Evolutionary conservation across 2,329 filamentous ascomycete genomes (phyloP).

Genomic region (Aspergillus calidoustus): DNA sequence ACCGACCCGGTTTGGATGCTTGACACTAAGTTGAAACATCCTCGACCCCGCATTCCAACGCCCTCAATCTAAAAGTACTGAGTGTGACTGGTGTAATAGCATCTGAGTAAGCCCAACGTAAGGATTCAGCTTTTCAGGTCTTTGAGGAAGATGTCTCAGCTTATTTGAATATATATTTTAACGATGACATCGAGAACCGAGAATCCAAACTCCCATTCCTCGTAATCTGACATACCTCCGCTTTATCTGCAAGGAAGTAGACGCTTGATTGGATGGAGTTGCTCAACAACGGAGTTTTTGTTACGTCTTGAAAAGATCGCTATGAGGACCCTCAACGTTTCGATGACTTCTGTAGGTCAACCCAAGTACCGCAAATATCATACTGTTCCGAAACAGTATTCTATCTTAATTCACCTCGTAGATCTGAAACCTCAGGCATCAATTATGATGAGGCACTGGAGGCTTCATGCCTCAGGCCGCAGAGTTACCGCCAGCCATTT

Average conservation of each 20-base stretch:
- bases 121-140: not conserved
- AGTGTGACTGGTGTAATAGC: not conserved
- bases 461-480: not conserved
- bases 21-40: constrained; percentile 24
- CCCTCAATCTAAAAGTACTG: constrained; percentile 13
- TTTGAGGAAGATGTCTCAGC: not conserved
- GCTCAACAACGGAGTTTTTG: no score
- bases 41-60: constrained; percentile 27
- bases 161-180: not conserved
- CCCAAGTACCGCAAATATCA: no score
- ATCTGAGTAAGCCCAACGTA: not conserved
- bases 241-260: no score
- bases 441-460: not conserved
- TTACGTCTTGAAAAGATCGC: no score
- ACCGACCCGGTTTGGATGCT: constrained; percentile 16
- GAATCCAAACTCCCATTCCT: no score
- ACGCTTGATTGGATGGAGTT: no score
- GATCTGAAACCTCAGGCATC: not conserved
- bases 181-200: no score
- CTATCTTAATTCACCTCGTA: not conserved
- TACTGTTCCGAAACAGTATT: no score
- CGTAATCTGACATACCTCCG: no score
- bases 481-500: not conserved
- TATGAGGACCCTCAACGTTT: no score
- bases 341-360: no score